Evolutionary conservation across 2,329 filamentous ascomycete species (phyloP), one percentile per base, ranked within the genome.

Genomic region (Seiridium unicorne): DNA sequence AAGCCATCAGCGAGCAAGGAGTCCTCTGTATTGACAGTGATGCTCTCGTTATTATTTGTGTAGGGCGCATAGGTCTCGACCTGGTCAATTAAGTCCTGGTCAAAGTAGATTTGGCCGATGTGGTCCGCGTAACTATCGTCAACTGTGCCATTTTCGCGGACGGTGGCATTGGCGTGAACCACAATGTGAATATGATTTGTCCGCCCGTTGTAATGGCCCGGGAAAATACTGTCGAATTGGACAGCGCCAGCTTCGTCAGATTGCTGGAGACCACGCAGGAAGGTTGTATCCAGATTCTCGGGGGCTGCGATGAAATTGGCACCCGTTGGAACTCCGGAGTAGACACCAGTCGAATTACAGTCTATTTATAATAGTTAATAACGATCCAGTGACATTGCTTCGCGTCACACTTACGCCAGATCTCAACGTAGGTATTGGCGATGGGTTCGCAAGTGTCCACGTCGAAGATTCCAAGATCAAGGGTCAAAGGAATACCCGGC

Each of bases 81-180:
- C n/a, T 36, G 63, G 31, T 66, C 65, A 63, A 85, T 79, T 6
- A 89, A 79, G 62, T 77, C 76, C 69, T 88, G 81, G 69, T 89
- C 85, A 69, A 88, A 86, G 78, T 86, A 89, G 55, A 87, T 68
- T 70, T 90, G 87, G n/a, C 87, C 87, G 44, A 89, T 79, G 73
- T 89, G 86, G 55, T 73, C 76, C 9, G 78, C 76, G 55, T 73
- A 76, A 44, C 73, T 71, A 63, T 44, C 46, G n/a, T 32, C 46
- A 9, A 84, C 83, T 58, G 81, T 82, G 68, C 81, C 65, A 68
- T 81, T 81, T 11, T 68, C 44, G 44, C 67, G 62, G 34, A 70
- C 59, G 1, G 71, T 75, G 11, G 72, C 75, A 62, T 76, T 72
- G 40, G 71, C 60, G 68, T 84, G 80, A 2, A 77, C 75, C 55